Conservation (phyloP, 2,329 filamentous ascomycete species). For the Cytospora paraplurivora region DNA sequence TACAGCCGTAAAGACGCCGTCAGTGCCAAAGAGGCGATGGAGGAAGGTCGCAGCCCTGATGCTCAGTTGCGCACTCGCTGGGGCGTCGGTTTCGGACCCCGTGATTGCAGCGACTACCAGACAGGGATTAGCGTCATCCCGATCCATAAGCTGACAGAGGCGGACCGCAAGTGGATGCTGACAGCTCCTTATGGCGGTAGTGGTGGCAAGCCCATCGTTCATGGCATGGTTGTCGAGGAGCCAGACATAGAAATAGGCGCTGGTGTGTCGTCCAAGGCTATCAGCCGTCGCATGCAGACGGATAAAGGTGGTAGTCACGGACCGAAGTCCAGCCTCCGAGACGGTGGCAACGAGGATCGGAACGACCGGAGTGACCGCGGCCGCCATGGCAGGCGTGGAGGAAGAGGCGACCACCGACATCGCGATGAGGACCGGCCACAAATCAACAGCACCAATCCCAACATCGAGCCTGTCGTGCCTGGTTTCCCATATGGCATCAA, state of each 20-base stretch:
- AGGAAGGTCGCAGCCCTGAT: slow-evolving; percentile 71
- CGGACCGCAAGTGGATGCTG: slow-evolving; percentile 95
- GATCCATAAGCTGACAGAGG: slow-evolving; percentile 88
- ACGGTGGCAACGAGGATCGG: slow-evolving; percentile 35
- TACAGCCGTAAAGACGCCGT: slow-evolving; percentile 84
- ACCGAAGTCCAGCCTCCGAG: slow-evolving; percentile 60
- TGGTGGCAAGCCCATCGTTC: slow-evolving; percentile 77
- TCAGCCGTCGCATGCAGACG: slow-evolving; percentile 69
- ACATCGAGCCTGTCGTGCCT: slow-evolving; percentile 37
- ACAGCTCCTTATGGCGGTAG: slow-evolving; percentile 92
- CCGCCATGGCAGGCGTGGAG: slow-evolving; percentile 30
- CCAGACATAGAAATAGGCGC: slow-evolving; percentile 98
- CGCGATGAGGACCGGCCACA: slow-evolving; percentile 36
- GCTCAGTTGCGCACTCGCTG: slow-evolving; percentile 85
- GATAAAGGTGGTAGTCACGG: slow-evolving; percentile 67
- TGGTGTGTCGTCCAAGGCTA: slow-evolving; percentile 92
- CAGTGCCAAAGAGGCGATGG: slow-evolving; percentile 82
- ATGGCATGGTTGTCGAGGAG: slow-evolving; percentile 89
- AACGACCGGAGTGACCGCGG: slow-evolving; percentile 21
- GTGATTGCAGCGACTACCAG: slow-evolving; percentile 95
- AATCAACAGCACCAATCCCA: slow-evolving; percentile 32
- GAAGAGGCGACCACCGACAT: slow-evolving; percentile 31
- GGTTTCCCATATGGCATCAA: slow-evolving; percentile 48
- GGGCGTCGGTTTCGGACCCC: slow-evolving; percentile 95
- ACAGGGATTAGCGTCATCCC: slow-evolving; percentile 93